A percentile compares a stretch with the other conserved stretches of the same genome.
Evolutionary conservation across 306 rosid genomes (phyloP).

Genomic region (Cajanus cajan): DNA sequence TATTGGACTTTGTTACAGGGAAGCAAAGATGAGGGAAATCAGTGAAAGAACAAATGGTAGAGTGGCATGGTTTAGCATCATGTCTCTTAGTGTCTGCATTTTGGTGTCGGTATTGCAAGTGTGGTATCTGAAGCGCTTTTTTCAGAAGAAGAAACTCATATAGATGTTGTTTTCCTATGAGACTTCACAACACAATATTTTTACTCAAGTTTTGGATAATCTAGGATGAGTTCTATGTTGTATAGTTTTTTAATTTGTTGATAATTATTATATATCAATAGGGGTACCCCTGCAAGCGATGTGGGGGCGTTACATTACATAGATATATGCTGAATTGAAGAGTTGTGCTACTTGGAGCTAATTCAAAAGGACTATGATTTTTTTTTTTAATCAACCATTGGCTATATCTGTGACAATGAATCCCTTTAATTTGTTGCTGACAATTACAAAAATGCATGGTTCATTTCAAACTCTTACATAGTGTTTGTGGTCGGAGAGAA

Average conservation of each 20-base stretch:
- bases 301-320: not conserved
- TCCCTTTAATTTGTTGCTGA: not conserved
- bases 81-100: constrained; percentile 51
- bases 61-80: constrained; percentile 51
- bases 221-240: not conserved
- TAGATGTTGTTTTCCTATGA: constrained; percentile 22
- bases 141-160: constrained; percentile 65
- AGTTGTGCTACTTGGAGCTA: not conserved
- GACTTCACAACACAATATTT: not conserved
- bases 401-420: not conserved
- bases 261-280: not conserved
- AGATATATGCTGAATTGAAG: not conserved
- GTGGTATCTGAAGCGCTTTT: constrained; percentile 41
- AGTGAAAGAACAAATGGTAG: constrained; percentile 49
- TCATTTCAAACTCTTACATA: not conserved
- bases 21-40: constrained; percentile 51
- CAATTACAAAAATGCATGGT: not conserved
- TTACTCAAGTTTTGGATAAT: not conserved
- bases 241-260: not conserved
- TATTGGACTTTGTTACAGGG: constrained; percentile 38
- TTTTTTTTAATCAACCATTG: not conserved
- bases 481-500: too few relatives aligned
- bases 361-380: not conserved
- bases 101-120: constrained; percentile 42
- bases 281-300: not conserved